phyloP scores from a whole-genome alignment of 2,329 filamentous ascomycete genomes.

The Fusarium musae region DNA sequence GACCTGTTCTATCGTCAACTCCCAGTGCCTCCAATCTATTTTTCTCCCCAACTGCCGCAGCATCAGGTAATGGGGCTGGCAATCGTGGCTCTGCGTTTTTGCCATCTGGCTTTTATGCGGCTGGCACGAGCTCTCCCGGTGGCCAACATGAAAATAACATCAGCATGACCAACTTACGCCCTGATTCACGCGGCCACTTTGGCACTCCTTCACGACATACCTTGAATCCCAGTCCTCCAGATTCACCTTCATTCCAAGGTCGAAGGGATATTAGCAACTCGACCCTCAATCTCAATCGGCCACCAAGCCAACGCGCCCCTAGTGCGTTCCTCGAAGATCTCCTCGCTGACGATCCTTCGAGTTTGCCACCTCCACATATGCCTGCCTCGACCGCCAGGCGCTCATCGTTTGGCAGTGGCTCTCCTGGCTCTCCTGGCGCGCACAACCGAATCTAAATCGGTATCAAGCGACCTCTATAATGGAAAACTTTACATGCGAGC shows the following conservation, averaged over 20 bases:
- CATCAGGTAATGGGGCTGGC: constrained; percentile 69
- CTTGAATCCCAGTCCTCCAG: constrained; percentile 67
- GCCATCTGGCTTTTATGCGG: constrained; percentile 90
- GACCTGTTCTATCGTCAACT: constrained; percentile 63
- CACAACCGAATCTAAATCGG: constrained; percentile 44
- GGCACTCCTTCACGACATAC: constrained; percentile 54
- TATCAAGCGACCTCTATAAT: constrained; percentile 4
- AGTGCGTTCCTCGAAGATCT: constrained; percentile 92
- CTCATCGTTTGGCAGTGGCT: constrained; percentile 38
- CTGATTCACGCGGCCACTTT: constrained; percentile 65
- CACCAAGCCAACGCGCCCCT: constrained; percentile 78
- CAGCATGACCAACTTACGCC: constrained; percentile 69
- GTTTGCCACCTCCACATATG: constrained; percentile 59
- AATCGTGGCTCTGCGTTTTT: constrained; percentile 83
- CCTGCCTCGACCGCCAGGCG: constrained; percentile 42
- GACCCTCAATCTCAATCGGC: constrained; percentile 70
- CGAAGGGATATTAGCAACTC: constrained; percentile 69
- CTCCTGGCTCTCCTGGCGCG: constrained; percentile 33
- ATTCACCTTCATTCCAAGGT: constrained; percentile 68
- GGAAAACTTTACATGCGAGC: constrained; percentile 23
- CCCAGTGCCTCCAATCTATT: constrained; percentile 80
- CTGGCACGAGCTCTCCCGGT: constrained; percentile 65
- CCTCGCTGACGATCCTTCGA: constrained; percentile 76
- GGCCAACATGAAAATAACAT: constrained; percentile 64
- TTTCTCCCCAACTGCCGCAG: constrained; percentile 90